phyloP scores from a whole-genome alignment of 2,329 filamentous ascomycete species.

The Kalmusia sp. region DNA sequence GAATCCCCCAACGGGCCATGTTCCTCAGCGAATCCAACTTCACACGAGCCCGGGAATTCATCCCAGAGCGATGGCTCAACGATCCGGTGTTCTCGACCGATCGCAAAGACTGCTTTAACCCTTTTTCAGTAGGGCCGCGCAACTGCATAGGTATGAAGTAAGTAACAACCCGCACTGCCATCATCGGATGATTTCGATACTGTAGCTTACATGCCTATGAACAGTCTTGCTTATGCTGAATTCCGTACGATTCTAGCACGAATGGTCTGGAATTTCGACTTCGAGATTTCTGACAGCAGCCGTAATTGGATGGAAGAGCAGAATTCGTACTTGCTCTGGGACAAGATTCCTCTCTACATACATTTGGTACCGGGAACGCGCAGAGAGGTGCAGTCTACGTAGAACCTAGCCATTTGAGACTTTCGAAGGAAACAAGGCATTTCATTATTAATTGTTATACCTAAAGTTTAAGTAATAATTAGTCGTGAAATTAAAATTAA shows the following conservation, averaged over 20 bases:
- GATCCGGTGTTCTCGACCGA: neutral
- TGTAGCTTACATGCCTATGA: neutral
- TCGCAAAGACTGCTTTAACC: neutral
- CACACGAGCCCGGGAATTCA: neutral
- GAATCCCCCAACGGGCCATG: slow-evolving; percentile 10
- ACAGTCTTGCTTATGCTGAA: neutral
- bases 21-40: neutral
- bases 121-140: neutral
- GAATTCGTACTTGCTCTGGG: too few species aligned
- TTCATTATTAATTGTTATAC: too few species aligned
- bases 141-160: neutral
- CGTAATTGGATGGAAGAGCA: too few species aligned
- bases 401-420: too few species aligned
- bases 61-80: neutral
- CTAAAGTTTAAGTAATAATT: too few species aligned
- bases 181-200: neutral
- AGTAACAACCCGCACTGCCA: too few species aligned
- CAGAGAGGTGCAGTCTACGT: too few species aligned
- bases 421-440: too few species aligned
- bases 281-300: neutral
- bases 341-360: too few species aligned
- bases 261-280: slow-evolving; percentile 1
- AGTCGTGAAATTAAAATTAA: too few species aligned
- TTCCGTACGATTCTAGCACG: neutral
- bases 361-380: too few species aligned